Evolutionary conservation across 495 filamentous ascomycete species (phyloP).

Genomic region (Pyrenopolyporus hunteri): DNA sequence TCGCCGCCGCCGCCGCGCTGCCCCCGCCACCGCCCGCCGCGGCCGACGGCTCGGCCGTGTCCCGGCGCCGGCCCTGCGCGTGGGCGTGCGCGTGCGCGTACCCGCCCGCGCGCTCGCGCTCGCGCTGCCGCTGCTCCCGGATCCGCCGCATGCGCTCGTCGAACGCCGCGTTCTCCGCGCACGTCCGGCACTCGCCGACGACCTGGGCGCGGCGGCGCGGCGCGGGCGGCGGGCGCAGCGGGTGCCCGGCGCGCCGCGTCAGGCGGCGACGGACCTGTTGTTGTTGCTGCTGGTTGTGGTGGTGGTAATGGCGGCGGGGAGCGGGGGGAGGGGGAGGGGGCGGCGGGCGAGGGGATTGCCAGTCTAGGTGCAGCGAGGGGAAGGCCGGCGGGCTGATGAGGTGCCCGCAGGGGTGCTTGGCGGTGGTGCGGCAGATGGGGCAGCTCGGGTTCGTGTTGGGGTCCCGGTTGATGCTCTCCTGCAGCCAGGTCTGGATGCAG

Average conservation of each 20-base stretch:
- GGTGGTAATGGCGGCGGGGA: slow-evolving; percentile 25
- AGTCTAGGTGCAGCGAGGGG: slow-evolving; percentile 11
- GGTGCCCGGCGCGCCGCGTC: slow-evolving; percentile 25
- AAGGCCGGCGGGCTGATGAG: slow-evolving; percentile 38
- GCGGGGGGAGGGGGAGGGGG: slow-evolving; percentile 24
- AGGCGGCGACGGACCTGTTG: slow-evolving; percentile 38
- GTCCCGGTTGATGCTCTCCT: slow-evolving; percentile 42
- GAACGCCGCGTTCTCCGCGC: slow-evolving; percentile 31
- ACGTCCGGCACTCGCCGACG: slow-evolving; percentile 37
- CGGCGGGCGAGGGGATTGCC: slow-evolving; percentile 32
- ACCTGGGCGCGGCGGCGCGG: slow-evolving; percentile 29
- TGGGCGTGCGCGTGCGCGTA: no score
- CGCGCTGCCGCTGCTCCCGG: no score
- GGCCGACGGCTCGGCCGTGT: slow-evolving; percentile 14
- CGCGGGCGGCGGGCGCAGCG: slow-evolving; percentile 33
- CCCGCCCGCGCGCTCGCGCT: no score
- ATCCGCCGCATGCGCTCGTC: slow-evolving; percentile 22
- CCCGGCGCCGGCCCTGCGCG: slow-evolving; percentile 11
- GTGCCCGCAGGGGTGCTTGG: slow-evolving; percentile 51
- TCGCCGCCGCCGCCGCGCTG: slow-evolving; percentile 12
- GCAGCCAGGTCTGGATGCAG: slow-evolving; percentile 55
- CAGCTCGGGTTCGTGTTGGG: slow-evolving; percentile 44
- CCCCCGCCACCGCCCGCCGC: not conserved
- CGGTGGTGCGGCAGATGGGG: slow-evolving; percentile 48
- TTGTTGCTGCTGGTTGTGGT: slow-evolving; percentile 13